These are phyloP conservation scores for Parietaria judaica DNA, from an alignment of 306 rosid species.

Conservation along the genomic window DNA sequence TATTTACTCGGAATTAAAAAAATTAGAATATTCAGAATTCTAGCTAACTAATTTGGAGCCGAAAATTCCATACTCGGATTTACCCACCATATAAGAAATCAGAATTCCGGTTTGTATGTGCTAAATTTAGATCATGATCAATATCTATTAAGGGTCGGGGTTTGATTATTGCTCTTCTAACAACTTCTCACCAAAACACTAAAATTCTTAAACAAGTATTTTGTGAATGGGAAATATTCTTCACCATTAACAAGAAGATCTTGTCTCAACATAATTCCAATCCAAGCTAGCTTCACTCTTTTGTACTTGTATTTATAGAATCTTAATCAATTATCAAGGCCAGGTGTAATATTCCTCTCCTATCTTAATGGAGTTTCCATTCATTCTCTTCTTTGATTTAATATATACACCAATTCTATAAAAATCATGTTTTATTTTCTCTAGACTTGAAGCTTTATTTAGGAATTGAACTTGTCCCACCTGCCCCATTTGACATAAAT, in stretches of 20 bases:
- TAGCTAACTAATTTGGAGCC: too few relatives aligned
- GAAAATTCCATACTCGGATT: too few relatives aligned
- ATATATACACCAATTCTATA: not conserved
- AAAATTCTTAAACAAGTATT: not conserved
- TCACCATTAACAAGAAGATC: constrained; percentile 1
- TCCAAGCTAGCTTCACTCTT: not conserved
- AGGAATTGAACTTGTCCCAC: not conserved
- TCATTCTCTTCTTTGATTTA: constrained; percentile 7
- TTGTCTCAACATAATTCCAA: constrained; percentile 3
- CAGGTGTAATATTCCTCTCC: constrained; percentile 11
- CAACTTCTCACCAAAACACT: not conserved
- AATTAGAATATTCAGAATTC: too few relatives aligned
- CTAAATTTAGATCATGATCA: too few relatives aligned
- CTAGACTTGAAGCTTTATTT: not conserved
- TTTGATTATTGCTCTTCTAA: too few relatives aligned
- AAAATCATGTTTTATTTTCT: not conserved
- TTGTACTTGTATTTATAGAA: not conserved
- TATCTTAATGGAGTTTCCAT: constrained; percentile 5
- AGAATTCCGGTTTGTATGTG: too few relatives aligned
- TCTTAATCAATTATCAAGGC: not conserved
- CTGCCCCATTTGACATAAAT: not conserved
- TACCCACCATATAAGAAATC: too few relatives aligned
- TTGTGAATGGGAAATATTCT: not conserved
- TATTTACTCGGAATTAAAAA: too few relatives aligned
- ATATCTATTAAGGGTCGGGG: too few relatives aligned